Evolutionary conservation across 169 alveolate genomes (phyloP).

Genomic region (Plasmodium knowlesi): DNA sequence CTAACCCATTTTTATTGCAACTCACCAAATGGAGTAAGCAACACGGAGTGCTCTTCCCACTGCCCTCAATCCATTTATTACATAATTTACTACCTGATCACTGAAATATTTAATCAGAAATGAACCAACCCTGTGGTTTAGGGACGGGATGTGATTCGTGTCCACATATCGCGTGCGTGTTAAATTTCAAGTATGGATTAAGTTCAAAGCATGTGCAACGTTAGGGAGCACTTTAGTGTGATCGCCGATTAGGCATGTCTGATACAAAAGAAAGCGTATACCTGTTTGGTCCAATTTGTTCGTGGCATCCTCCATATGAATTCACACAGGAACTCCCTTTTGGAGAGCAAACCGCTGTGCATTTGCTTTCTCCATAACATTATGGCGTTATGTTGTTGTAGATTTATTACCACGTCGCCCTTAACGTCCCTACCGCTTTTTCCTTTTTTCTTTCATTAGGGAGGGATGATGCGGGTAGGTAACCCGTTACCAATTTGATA

Average conservation of each 20-base stretch:
- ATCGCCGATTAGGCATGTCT: background rate
- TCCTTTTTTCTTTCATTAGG: background rate
- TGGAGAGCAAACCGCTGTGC: too few relatives aligned
- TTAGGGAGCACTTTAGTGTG: background rate
- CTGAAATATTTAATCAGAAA: constrained; percentile 46
- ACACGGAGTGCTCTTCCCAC: background rate
- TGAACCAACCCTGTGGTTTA: background rate
- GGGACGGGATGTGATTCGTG: background rate
- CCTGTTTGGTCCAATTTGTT: background rate
- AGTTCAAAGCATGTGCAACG: background rate
- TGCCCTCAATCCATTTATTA: background rate
- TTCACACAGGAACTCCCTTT: too few relatives aligned
- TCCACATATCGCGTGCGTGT: background rate
- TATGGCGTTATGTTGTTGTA: background rate
- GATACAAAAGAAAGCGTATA: too few relatives aligned
- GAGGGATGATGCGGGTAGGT: too few relatives aligned
- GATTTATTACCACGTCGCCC: background rate
- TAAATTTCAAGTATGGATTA: background rate
- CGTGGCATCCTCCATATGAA: background rate
- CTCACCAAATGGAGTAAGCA: background rate
- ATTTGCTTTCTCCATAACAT: background rate
- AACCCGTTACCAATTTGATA: background rate
- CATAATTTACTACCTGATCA: constrained; percentile 20
- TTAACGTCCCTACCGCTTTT: background rate
- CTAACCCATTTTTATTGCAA: constrained; percentile 21